A percentile compares a stretch with the other conserved stretches of the same genome.
Evolutionary conservation across 1,284 basidiomycete species (phyloP).

Genomic region (Singerocomus rubriflavus): DNA sequence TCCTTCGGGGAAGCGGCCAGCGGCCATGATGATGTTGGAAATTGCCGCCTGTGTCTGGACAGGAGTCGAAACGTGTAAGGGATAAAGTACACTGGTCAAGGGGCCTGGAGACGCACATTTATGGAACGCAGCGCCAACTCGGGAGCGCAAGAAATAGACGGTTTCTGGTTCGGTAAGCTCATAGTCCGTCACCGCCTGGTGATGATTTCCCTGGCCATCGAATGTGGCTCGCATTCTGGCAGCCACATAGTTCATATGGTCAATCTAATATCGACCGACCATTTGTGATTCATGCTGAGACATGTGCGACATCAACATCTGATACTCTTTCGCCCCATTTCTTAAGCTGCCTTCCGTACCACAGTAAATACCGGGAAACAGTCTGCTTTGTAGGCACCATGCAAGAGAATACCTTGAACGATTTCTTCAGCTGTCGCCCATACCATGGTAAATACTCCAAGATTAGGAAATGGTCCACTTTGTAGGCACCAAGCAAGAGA

Average conservation of each 20-base stretch:
- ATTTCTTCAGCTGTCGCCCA: too few relatives aligned
- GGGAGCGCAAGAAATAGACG: conserved; percentile 58
- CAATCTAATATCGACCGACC: conserved; percentile 5
- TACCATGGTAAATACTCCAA: too few relatives aligned
- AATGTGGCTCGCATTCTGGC: conserved; percentile 14
- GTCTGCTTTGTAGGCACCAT: conserved; percentile 59
- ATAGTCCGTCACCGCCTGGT: conserved; percentile 43
- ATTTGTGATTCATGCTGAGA: conserved; percentile 16
- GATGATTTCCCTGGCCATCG: conserved; percentile 53
- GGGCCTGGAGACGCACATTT: too few relatives aligned
- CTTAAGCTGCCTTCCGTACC: conserved; percentile 52
- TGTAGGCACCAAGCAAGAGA: too few relatives aligned
- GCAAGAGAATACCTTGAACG: conserved; percentile 53
- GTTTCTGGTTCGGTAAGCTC: conserved; percentile 51
- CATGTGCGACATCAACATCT: conserved; percentile 19
- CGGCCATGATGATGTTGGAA: too few relatives aligned
- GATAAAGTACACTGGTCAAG: too few relatives aligned
- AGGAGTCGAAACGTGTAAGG: too few relatives aligned
- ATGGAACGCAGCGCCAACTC: too few relatives aligned
- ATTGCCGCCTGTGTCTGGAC: too few relatives aligned
- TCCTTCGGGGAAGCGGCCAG: too few relatives aligned
- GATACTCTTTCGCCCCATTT: conserved; percentile 52
- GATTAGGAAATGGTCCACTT: too few relatives aligned
- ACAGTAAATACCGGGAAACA: conserved; percentile 57
- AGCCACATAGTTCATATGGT: neutral